Conservation (phyloP, 345 rosid genomes). For the Ceriops decandra region DNA sequence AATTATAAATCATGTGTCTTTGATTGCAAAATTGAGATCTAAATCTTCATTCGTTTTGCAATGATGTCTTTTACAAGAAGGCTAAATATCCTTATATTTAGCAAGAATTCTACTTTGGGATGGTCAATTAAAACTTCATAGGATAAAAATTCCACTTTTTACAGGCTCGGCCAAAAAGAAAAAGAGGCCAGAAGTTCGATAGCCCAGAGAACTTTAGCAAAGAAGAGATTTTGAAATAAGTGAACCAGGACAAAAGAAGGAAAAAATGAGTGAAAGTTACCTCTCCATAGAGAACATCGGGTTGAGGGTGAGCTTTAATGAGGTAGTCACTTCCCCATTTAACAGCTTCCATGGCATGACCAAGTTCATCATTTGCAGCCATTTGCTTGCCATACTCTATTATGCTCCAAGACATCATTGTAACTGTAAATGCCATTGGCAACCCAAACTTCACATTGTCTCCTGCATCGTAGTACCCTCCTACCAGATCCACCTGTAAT, state of each 20-base stretch:
- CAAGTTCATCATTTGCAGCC: constrained; percentile 68
- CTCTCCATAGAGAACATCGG: constrained; percentile 94
- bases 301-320: constrained; percentile 94
- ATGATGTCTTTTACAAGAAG: neutral
- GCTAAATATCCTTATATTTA: neutral
- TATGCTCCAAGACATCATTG: constrained; percentile 99
- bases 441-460: constrained; percentile 98
- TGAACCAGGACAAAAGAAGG: neutral
- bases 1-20: neutral
- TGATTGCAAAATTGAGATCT: neutral
- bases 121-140: neutral
- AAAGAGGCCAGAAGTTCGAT: neutral
- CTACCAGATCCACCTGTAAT: constrained; percentile 87
- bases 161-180: neutral
- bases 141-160: neutral
- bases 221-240: neutral
- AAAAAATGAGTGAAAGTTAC: constrained; percentile 25
- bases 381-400: constrained; percentile 84
- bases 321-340: constrained; percentile 98
- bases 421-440: constrained; percentile 96
- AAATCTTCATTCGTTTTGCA: neutral
- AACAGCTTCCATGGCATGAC: constrained; percentile 80
- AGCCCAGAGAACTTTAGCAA: neutral
- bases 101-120: neutral
- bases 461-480: constrained; percentile 99